Evolutionary conservation across 2,329 filamentous ascomycete species (phyloP), one percentile per base, ranked within the genome.

Genomic region (Phialophora verrucosa): DNA sequence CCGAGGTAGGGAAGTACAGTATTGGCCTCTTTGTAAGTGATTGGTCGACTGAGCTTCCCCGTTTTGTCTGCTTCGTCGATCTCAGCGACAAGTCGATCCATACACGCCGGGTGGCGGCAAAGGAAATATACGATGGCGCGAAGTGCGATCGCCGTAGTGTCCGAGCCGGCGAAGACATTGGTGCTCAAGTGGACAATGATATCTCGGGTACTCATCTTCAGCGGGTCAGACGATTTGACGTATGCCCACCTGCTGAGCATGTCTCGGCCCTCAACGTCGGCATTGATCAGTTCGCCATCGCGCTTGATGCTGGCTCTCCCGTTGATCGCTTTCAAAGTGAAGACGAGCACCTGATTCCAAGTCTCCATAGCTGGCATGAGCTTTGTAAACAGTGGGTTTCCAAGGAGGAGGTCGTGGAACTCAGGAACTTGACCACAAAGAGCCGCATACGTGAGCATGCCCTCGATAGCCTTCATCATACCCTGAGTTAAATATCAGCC

Each of bases 101-200:
- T 64, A 35, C 62, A 68, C 10, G 57, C 23, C 0, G 88, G 88
- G 72, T 88, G 85, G 72, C 88, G 88, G 49, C 92, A 82, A 3
- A 93, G 78, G 75, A 87, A 89, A 78, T 93, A 93, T 73, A 93
- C 91, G 0, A 92, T 84, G 17, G 69, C 68, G 3, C 69, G 65
- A 4, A 71, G 53, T 2, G 70, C 62, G 38, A 71, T 71, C 4
- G 68, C 69, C 2, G 70, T 71, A 5, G 70, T 71, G 35, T 71
- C 70, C 38, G 27, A 59, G 64, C 73, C 74, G 10, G 74, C 74
- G 49, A 74, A 72, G 1, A 75, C 71, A 63, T 75, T 76, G 2
- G 71, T 71, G 8, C 72, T 74, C 5, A 74, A 61, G 67, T 75
- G 73, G 4, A 76, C 73, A 25, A 74, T 69, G 25, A 75, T 68